Conservation (phyloP, 2,329 filamentous ascomycete genomes). For the Verticillium dahliae region DNA sequence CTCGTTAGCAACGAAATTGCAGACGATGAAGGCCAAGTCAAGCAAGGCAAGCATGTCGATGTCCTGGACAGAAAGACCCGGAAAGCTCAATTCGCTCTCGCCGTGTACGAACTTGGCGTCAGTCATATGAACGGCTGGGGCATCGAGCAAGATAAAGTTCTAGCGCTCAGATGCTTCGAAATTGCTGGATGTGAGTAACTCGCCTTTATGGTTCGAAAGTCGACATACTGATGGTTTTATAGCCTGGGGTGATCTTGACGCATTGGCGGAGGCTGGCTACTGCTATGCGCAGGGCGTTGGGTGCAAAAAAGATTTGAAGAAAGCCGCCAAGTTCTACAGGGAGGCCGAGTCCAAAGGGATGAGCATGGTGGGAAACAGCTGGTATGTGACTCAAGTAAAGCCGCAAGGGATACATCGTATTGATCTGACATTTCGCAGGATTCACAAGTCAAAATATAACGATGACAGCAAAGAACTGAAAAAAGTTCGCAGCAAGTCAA, state of each 20-base stretch:
- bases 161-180: constrained; percentile 90
- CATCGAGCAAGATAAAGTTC: constrained; percentile 81
- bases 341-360: constrained; percentile 88
- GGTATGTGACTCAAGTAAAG: constrained; percentile 51
- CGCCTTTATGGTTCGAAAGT: neutral
- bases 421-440: constrained; percentile 49
- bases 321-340: constrained; percentile 85
- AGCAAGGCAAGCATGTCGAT: constrained; percentile 59
- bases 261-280: constrained; percentile 87
- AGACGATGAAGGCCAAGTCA: constrained; percentile 64
- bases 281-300: constrained; percentile 93
- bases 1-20: constrained; percentile 75
- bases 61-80: constrained; percentile 69
- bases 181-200: constrained; percentile 71
- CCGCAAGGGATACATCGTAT: constrained; percentile 1
- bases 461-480: constrained; percentile 56
- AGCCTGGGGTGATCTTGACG: constrained; percentile 93
- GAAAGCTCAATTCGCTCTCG: constrained; percentile 88
- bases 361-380: constrained; percentile 97
- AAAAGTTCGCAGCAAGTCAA: constrained; percentile 69
- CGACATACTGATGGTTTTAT: neutral
- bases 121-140: constrained; percentile 99
- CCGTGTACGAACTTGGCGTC: constrained; percentile 92
- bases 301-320: constrained; percentile 93
- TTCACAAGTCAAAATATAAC: constrained; percentile 91